These are phyloP conservation scores for Stenocarpella maydis DNA, from an alignment of 2,329 filamentous ascomycete genomes.

Conservation along the genomic window DNA sequence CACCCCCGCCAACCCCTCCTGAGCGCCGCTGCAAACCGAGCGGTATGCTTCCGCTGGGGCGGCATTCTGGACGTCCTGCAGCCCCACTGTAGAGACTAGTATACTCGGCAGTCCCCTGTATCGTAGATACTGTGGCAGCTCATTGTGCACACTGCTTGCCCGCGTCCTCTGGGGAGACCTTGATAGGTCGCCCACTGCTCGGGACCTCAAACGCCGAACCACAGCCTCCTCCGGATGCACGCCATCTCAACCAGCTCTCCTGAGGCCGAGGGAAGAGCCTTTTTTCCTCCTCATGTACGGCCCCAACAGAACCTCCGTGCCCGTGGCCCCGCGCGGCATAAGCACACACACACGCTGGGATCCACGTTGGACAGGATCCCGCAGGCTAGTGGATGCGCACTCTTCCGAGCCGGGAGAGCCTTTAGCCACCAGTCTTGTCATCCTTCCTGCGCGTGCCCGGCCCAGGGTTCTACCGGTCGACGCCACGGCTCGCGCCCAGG, in stretches of 20 bases:
- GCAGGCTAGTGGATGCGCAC: conserved; percentile 19
- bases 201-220: neutral
- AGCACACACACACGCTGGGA: neutral
- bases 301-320: too few relatives aligned
- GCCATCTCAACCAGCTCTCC: neutral
- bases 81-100: conserved; percentile 21
- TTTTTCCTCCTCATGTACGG: neutral
- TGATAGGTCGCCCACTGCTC: neutral
- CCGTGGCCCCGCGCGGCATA: too few relatives aligned
- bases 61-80: conserved; percentile 15
- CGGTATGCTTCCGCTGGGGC: conserved; percentile 30
- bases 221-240: neutral
- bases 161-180: neutral
- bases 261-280: neutral
- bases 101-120: neutral
- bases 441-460: neutral
- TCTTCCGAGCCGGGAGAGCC: conserved; percentile 25
- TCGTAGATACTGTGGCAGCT: too few relatives aligned
- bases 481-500: conserved; percentile 18
- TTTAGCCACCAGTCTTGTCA: neutral
- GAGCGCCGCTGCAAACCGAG: conserved; percentile 32
- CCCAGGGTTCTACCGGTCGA: conserved; percentile 4
- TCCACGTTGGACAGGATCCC: neutral
- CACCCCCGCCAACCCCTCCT: neutral
- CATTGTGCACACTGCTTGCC: neutral